Evolutionary conservation across 2,329 filamentous ascomycete genomes (phyloP).

Genomic region (Nemania sp.): DNA sequence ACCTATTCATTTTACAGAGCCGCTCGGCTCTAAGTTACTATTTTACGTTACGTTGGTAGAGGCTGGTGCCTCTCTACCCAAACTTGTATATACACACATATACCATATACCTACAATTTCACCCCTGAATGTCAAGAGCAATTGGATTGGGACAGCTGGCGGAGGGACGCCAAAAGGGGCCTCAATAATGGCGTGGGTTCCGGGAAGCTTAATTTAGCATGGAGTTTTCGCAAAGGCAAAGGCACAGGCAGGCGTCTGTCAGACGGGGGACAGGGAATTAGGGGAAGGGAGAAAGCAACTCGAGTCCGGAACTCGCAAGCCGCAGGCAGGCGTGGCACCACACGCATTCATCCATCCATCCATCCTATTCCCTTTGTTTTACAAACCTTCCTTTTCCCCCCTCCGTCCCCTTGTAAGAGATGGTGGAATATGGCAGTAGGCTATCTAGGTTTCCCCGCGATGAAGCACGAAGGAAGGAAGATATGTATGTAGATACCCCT

Average conservation of each 20-base stretch:
- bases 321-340: conserved; percentile 17
- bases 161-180: not conserved
- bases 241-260: conserved; percentile 5
- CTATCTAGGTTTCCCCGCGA: not conserved
- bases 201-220: conserved; percentile 24
- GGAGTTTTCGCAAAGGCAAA: conserved; percentile 30
- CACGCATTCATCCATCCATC: not conserved
- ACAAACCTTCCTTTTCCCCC: not conserved
- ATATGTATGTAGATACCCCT: conserved; percentile 22
- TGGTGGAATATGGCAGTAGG: not conserved
- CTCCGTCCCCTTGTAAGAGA: not conserved
- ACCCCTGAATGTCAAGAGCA: not conserved
- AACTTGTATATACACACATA: conserved; percentile 12
- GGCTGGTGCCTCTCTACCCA: conserved; percentile 5
- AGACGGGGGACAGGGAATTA: not conserved
- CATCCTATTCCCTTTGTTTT: conserved; percentile 15
- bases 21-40: not conserved
- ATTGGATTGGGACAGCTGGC: no score
- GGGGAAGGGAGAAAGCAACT: not conserved
- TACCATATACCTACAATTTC: not conserved
- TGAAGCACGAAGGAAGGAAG: conserved; percentile 2
- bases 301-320: conserved; percentile 35
- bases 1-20: not conserved
- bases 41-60: not conserved
- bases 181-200: not conserved